A percentile compares a stretch with the other conserved stretches of the same genome.
Conservation (phyloP, 2,329 filamentous ascomycete species). For the Fonsecaea pugnacius region DNA sequence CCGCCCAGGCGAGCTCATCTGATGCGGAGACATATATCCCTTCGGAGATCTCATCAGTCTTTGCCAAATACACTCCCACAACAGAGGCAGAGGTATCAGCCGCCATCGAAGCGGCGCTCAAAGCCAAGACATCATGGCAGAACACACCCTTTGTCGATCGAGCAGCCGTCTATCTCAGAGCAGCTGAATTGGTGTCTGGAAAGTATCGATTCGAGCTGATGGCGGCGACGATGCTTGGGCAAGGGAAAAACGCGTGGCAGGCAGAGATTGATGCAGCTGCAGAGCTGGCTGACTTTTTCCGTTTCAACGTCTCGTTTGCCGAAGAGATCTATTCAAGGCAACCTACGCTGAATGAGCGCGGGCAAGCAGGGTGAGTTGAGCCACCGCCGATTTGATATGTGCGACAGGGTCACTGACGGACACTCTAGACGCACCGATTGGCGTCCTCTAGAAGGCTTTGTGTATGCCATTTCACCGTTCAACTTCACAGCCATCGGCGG, state of each 20-base stretch:
- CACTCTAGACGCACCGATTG: constrained; percentile 60
- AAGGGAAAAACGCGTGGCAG: constrained; percentile 98
- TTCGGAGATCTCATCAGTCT: constrained; percentile 42
- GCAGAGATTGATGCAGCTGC: constrained; percentile 95
- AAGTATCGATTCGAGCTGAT: constrained; percentile 98
- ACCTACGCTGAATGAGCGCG: constrained; percentile 78
- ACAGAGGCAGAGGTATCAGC: constrained; percentile 42
- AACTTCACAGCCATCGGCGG: constrained; percentile 94
- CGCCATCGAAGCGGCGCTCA: constrained; percentile 82
- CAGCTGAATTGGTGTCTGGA: constrained; percentile 81
- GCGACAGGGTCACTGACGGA: constrained; percentile 52
- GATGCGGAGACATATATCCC: constrained; percentile 38
- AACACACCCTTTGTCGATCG: constrained; percentile 86
- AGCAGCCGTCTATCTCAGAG: constrained; percentile 92
- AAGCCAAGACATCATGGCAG: constrained; percentile 84
- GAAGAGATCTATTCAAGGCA: constrained; percentile 89
- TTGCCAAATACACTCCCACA: constrained; percentile 45
- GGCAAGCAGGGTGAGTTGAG: constrained; percentile 71
- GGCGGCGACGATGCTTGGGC: constrained; percentile 92
- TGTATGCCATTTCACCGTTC: constrained; percentile 86
- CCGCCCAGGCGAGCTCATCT: constrained; percentile 10
- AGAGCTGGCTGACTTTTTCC: constrained; percentile 87
- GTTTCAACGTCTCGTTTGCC: constrained; percentile 92
- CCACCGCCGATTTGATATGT: constrained; percentile 41
- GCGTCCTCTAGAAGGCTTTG: constrained; percentile 83